Base-by-base conservation (phyloP, 345 rosid species). In the Odontarrhena argentea region DNA sequence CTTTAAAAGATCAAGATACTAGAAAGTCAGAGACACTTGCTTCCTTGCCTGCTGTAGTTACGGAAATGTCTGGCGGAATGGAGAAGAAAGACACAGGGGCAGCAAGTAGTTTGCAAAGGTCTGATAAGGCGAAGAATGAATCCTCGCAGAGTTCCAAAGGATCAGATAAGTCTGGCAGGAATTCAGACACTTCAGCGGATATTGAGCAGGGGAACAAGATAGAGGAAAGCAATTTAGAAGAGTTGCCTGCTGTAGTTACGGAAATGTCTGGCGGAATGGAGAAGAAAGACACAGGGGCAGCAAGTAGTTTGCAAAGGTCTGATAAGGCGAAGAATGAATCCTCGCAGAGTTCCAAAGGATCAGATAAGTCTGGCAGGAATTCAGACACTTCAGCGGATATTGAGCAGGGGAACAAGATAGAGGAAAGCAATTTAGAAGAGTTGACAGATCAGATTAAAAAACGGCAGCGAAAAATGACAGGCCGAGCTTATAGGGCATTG, bases 11-110 rank as follows among this genome's bases (percentile, higher is more conserved):
- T 7, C 46, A 41, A 1, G 77, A 77, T 61, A 55, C 66, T 62
- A 71, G 85, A 55, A 84, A 82, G 82, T 87, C 94, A 2, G 89
- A 70, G 67, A 75, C 83, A 18, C 73, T 78, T n/a, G 52, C 80
- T 46, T 63, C 82, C 48, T 32, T 60, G 22, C 63, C 80, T 60
- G 70, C 82, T 55, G 75, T 81, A 28, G 75, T 26, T 36, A 55
- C 67, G 37, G 75, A 61, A 74, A 79, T 68, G 40, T 72, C 80
- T 9, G 79, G 65, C 69, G 75, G 62, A 64, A 42, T 59, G 36
- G 85, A 81, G 79, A 82, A 80, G 76, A 76, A 64, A 50, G 78
- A 13, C 37, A 37, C 52, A 0, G 35, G 1, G 35, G 5, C 1
- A 32, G 41, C 63, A 2, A 70, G 76, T 77, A 76, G 89, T 40